Conservation (phyloP, 2,329 filamentous ascomycete species). For the Apiospora saccharicola region DNA sequence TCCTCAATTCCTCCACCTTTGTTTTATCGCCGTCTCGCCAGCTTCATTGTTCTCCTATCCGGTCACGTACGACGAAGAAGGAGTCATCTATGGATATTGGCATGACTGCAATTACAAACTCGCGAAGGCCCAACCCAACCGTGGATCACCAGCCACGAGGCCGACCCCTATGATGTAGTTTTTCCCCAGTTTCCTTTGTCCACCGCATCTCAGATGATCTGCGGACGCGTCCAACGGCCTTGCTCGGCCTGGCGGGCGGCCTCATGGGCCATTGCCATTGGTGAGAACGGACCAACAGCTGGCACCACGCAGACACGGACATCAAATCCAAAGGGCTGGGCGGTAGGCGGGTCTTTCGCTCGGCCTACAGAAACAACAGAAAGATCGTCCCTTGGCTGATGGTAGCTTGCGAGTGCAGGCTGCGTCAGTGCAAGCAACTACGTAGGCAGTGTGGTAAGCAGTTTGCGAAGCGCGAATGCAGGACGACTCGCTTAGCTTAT, state of each 20-base stretch:
- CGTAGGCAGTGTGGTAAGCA: background rate
- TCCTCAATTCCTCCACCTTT: slow-evolving; percentile 19
- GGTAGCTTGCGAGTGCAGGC: background rate
- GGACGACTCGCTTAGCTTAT: slow-evolving; percentile 8
- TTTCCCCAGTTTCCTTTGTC: slow-evolving; percentile 19
- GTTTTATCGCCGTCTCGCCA: slow-evolving; percentile 16
- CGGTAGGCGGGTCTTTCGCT: background rate
- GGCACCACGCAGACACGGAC: background rate
- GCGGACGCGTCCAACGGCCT: slow-evolving; percentile 12
- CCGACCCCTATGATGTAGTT: slow-evolving; percentile 14
- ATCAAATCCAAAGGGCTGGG: background rate
- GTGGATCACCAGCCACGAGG: slow-evolving; percentile 18
- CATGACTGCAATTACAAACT: background rate
- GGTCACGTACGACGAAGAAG: background rate
- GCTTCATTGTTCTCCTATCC: slow-evolving; percentile 5
- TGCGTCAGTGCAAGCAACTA: background rate
- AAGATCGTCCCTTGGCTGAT: background rate
- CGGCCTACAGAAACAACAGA: background rate
- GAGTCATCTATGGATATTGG: slow-evolving; percentile 5
- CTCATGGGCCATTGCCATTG: background rate
- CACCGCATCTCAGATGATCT: slow-evolving; percentile 19
- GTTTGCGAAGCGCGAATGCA: background rate
- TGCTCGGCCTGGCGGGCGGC: slow-evolving; percentile 17
- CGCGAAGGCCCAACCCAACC: slow-evolving; percentile 2
- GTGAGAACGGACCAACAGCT: slow-evolving; percentile 9